Base-by-base conservation (phyloP, 1,284 basidiomycete species). In the Erythrobasidium hasegawianum region DNA sequence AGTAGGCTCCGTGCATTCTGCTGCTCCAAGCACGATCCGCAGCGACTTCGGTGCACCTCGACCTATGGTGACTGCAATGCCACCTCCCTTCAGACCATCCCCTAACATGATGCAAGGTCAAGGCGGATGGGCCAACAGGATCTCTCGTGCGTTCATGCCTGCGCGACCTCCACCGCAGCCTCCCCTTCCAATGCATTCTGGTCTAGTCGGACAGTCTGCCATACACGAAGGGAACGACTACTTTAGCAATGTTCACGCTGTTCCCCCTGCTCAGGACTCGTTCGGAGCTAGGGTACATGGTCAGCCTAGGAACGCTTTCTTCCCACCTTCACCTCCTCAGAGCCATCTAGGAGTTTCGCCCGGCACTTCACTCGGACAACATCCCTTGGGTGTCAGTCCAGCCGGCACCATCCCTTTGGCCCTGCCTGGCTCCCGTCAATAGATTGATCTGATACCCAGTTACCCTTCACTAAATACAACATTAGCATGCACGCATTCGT, bases 241-340 rank as follows among this genome's bases (percentile, higher is more conserved):
- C 43, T 47, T 47, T 14, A 8, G n/a, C 43, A n/a, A 47, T 8
- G 43, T 24, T 18, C 16, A 24, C 8, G 16, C 43, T 18, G 43
- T n/a, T 7, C 43, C 43, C 4, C 13, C 22, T 24, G n/a, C 57
- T 16, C 40, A n/a, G n/a, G 57, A 59, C 57, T 59, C 57, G 22
- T 59, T 59, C 24, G 57, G 57, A 20, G 38, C 20, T 4, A 41
- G 57, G n/a, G 57, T 49, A n/a, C 13, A 43, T n/a, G 16, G 22
- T 18, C 57, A 38, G 39, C 39, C 40, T 13, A 38, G 57, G 11
- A 59, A 59, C 39, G 33, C n/a, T 14, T 59, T 59, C 57, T 59
- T 59, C 43, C 57, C 57, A 20, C 57, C 26, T 9, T 33, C 55
- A 8, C 29, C 39, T 33, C 55, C 27, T 16, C 55, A 57, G 55